Evolutionary conservation across 2,329 filamentous ascomycete genomes (phyloP), one percentile per base, ranked within the genome.

Genomic region (Venturia pyrina): DNA sequence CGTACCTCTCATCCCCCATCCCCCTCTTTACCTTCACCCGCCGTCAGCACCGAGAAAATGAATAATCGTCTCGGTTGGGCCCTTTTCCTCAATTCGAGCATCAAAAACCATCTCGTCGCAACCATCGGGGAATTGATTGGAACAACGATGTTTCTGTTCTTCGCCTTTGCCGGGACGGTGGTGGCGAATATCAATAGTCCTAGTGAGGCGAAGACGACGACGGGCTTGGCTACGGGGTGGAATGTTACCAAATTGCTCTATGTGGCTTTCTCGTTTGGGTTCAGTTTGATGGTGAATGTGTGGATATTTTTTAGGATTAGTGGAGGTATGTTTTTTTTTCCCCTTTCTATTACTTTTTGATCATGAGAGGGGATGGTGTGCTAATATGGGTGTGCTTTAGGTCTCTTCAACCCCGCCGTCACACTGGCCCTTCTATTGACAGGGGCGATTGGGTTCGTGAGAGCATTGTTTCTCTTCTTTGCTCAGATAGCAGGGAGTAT

Each of bases 301-400:
- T 78, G 76, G 76, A 72, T 76, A 1, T 78, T 78, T 66, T 78
- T 76, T 61, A 65, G 75, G 3, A 75, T 77, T 7, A 73, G 70
- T 53, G 76, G 75, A n/a, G 75, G 75, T 15, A 62, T 77, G 5
- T 77, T 77, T 65, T 77, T 77, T 5, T 77, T 65, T 76, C 77
- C 67, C 75, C 76, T 40, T 75, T 75, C 48, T 11, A 10, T 13
- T 15, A 1, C 10, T 4, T 43, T 17, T 17, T 17, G 11, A 28
- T 28, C 4, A 28, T 2, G 28, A 28, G 28, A 28, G 28, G 28
- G 28, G 4, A 28, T 28, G 28, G 28, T 28, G 28, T 28, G 28
- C 28, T 28, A 4, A 28, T 28, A 28, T 28, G 28, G 28, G 28
- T 28, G 28, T 28, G 28, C 28, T 28, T 28, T 28, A 28, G 75